Base-by-base conservation (phyloP, 768 basidiomycete genomes). In the Amanita inopinata region DNA sequence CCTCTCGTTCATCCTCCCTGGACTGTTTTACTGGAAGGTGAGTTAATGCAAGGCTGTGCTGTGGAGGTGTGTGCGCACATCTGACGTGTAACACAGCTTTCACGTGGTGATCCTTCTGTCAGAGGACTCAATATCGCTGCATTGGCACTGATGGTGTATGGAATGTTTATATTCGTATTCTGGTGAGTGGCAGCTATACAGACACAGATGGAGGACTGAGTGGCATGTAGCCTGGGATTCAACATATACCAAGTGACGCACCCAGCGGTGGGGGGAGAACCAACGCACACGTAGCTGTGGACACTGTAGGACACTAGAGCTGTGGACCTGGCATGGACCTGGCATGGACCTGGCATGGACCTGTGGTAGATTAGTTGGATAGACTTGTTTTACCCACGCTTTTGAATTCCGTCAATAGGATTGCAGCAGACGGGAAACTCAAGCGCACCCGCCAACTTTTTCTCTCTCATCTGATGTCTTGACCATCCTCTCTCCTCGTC, bases 1-100 rank as follows among this genome's bases (percentile, higher is more conserved):
- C 14, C 90, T 98, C 46, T 92, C 89, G 1, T 98, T 97, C 64
- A 96, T 98, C 54, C 72, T 96, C 25, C 93, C 92, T 0, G 92
- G 90, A 1, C 63, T 92, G 38, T 85, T 96, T 56, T 96, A 87
- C 65, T 97, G 89, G 83, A 83, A 88, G 82, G 86, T 83, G 51
- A 51, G 64, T 43, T 11, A 30, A 20, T 46, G 33, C 19, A 20
- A 7, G 42, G 38, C 24, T 30, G 31, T 35, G n/a, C 36, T 31
- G 37, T 15, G 14, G n/a, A n/a, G n/a, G n/a, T n/a, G n/a, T 33
- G 34, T 42, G 28, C 43, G 41, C 38, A 28, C 33, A 35, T 43
- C 38, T 27, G 40, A 33, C 20, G 11, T 9, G 39, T 28, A 37
- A 22, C 42, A 38, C 53, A 87, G 78, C 68, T 94, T 49, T 80